A percentile compares a stretch with the other conserved stretches of the same genome.
These are phyloP conservation scores for Penicillium brasilianum DNA, from an alignment of 2,329 filamentous ascomycete genomes.

Conservation along the genomic window DNA sequence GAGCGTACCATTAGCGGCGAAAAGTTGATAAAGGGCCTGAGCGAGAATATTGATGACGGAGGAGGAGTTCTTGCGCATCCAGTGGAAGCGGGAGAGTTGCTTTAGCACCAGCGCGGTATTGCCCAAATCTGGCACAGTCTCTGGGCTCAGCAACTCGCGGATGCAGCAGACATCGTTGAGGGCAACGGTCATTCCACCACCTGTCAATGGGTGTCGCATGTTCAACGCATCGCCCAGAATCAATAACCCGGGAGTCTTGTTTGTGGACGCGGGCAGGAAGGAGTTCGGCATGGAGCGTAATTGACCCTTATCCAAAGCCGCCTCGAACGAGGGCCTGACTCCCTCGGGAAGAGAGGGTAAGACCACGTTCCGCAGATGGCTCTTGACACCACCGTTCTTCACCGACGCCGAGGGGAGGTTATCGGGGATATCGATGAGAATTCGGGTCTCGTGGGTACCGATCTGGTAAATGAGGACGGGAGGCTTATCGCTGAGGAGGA, in stretches of 20 bases:
- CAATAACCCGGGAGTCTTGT: constrained; percentile 72
- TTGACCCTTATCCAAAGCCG: constrained; percentile 76
- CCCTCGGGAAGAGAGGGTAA: constrained; percentile 75
- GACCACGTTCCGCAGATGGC: constrained; percentile 79
- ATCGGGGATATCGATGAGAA: constrained; percentile 84
- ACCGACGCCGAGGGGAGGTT: constrained; percentile 74
- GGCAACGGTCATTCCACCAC: constrained; percentile 96
- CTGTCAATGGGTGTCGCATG: constrained; percentile 98
- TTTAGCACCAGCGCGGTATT: constrained; percentile 68
- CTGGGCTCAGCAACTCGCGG: constrained; percentile 72
- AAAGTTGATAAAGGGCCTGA: constrained; percentile 87
- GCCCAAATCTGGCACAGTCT: constrained; percentile 69
- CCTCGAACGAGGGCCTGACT: constrained; percentile 74
- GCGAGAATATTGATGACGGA: constrained; percentile 98
- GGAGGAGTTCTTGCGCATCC: constrained; percentile 79
- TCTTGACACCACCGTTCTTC: constrained; percentile 79
- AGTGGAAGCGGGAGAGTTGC: constrained; percentile 80
- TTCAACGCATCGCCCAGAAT: constrained; percentile 95
- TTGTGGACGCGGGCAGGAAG: constrained; percentile 81
- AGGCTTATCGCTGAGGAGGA: constrained; percentile 76
- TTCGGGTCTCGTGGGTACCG: constrained; percentile 89
- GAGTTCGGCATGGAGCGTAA: constrained; percentile 95
- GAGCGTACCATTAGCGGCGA: constrained; percentile 73
- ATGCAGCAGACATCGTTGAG: constrained; percentile 89
- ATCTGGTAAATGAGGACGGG: constrained; percentile 97